These are phyloP conservation scores for Globisporangium heterothallicum DNA, from an alignment of 352 stramenopile species.

Conservation along the genomic window DNA sequence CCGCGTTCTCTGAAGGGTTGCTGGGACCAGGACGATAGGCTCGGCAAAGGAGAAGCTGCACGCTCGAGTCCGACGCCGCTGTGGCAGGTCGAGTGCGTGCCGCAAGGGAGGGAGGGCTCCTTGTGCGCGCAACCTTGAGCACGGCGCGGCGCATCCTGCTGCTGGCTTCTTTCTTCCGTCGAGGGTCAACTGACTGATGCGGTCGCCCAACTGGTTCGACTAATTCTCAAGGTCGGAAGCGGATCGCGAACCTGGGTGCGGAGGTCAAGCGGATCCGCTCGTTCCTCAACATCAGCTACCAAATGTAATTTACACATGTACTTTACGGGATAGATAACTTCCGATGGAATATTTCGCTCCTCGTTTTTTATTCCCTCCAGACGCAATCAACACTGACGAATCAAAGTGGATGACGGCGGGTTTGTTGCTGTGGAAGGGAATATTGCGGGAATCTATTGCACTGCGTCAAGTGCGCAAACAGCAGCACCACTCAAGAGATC, in stretches of 20 bases:
- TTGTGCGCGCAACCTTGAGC: not conserved
- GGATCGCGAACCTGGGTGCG: not conserved
- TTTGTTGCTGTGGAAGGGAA: no score
- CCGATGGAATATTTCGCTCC: no score
- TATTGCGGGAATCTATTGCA: no score
- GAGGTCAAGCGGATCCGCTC: not conserved
- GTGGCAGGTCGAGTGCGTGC: not conserved
- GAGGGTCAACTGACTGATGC: no score
- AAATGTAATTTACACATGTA: not conserved
- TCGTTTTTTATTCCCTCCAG: constrained; percentile 7
- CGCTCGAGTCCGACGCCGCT: not conserved
- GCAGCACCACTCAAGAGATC: no score
- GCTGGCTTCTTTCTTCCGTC: no score
- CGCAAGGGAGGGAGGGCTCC: not conserved
- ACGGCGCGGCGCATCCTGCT: not conserved
- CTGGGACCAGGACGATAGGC: constrained; percentile 5
- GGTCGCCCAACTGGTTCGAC: not conserved
- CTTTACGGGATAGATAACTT: not conserved
- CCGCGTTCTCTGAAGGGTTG: constrained; percentile 24
- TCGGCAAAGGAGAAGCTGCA: constrained; percentile 2
- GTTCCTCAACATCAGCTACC: not conserved
- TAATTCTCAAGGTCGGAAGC: no score
- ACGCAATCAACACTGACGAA: not conserved
- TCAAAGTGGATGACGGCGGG: no score
- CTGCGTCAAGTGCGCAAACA: no score